Conservation (phyloP, 2,329 filamentous ascomycete species). For the Xylaria sp. region DNA sequence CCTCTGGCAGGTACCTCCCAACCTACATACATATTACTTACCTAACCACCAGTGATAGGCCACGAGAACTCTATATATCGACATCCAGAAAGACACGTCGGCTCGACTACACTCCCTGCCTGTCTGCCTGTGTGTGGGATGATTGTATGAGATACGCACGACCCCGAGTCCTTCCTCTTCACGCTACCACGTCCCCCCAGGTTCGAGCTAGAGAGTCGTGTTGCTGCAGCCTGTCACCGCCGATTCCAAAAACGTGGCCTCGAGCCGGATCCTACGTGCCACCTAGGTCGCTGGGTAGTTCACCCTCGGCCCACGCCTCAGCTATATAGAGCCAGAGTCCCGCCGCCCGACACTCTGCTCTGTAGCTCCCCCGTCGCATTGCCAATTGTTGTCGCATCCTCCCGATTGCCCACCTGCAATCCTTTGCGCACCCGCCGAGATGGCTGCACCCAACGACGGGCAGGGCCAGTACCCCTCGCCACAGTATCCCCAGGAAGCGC, state of each 20-base stretch:
- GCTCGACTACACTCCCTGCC: conserved; percentile 3
- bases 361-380: conserved; percentile 11
- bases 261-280: conserved; percentile 17
- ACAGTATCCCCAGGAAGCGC: conserved; percentile 55
- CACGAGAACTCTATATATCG: conserved; percentile 14
- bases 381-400: conserved; percentile 1
- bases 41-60: conserved; percentile 3
- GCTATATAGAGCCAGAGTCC: conserved; percentile 7
- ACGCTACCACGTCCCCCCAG: neutral
- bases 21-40: too few relatives aligned
- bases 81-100: conserved; percentile 22
- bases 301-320: conserved; percentile 16
- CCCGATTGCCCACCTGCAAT: conserved; percentile 21
- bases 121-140: conserved; percentile 18
- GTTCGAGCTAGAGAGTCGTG: conserved; percentile 1
- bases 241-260: conserved; percentile 41
- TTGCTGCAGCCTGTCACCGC: conserved; percentile 37
- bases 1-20: neutral
- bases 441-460: conserved; percentile 68
- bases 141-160: conserved; percentile 25
- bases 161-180: conserved; percentile 15
- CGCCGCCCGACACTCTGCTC: conserved; percentile 1
- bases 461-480: conserved; percentile 62
- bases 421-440: conserved; percentile 53
- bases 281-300: conserved; percentile 4